Conservation (phyloP, 2,329 filamentous ascomycete genomes). For the Penicillium concentricum region DNA sequence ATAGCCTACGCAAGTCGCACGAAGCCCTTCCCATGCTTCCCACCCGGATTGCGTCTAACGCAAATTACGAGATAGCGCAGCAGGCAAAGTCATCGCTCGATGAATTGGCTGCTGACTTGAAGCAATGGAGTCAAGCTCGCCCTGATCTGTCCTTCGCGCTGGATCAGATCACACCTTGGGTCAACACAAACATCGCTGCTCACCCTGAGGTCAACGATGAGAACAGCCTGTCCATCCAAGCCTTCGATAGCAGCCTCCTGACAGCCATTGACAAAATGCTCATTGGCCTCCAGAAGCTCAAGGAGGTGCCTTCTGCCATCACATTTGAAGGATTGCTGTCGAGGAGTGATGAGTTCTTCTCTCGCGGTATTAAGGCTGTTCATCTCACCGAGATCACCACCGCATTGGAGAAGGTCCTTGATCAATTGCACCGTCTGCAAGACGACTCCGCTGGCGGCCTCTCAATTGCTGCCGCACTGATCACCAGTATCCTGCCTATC, state of each 20-base stretch:
- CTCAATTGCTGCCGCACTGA: constrained; percentile 54
- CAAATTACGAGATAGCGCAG: constrained; percentile 30
- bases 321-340: constrained; percentile 66
- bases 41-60: constrained; percentile 43
- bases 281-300: constrained; percentile 70
- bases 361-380: constrained; percentile 57
- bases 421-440: constrained; percentile 47
- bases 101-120: constrained; percentile 43
- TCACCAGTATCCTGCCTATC: constrained; percentile 67
- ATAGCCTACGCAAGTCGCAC: constrained; percentile 45
- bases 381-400: constrained; percentile 57
- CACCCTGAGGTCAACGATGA: constrained; percentile 13
- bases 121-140: constrained; percentile 45
- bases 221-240: constrained; percentile 34
- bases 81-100: constrained; percentile 29
- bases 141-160: constrained; percentile 65
- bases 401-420: constrained; percentile 47
- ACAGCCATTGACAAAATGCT: constrained; percentile 72
- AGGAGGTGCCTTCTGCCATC: constrained; percentile 56
- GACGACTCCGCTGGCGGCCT: constrained; percentile 45
- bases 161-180: constrained; percentile 66
- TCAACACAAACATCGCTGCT: constrained; percentile 36
- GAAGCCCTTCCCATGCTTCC: constrained; percentile 53
- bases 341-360: constrained; percentile 54
- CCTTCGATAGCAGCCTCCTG: constrained; percentile 60